phyloP scores from a whole-genome alignment of 1,139 yeast genomes.

The Taphrina wiesneri region DNA sequence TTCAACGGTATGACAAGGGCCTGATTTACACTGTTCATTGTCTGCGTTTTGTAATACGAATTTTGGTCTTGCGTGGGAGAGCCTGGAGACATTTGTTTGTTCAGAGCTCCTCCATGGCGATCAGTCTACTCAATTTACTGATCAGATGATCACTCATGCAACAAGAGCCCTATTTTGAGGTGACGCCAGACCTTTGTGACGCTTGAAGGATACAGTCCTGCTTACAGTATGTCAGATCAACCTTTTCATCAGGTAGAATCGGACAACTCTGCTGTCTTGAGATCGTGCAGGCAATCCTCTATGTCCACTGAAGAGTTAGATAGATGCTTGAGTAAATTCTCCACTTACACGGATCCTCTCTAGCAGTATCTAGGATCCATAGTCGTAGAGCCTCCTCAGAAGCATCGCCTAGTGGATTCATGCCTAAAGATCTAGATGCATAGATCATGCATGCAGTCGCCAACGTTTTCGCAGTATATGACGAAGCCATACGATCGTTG shows the following conservation, averaged over 20 bases:
- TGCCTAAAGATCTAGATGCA: not conserved
- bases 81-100: not conserved
- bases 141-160: not conserved
- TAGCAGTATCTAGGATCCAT: not conserved
- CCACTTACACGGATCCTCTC: constrained; percentile 7
- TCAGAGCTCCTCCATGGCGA: not conserved
- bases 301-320: not conserved
- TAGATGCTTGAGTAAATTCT: not conserved
- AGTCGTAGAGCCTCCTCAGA: not conserved
- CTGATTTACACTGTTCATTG: too few relatives aligned
- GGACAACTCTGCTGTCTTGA: not conserved
- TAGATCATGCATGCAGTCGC: constrained; percentile 16
- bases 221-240: too few relatives aligned
- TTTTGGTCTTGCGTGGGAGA: not conserved
- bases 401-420: not conserved
- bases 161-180: too few relatives aligned
- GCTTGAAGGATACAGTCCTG: too few relatives aligned
- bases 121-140: not conserved
- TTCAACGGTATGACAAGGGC: too few relatives aligned
- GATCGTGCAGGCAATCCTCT: not conserved
- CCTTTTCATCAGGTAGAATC: too few relatives aligned
- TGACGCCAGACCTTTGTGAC: too few relatives aligned
- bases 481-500: not conserved
- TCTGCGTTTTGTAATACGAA: too few relatives aligned
- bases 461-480: constrained; percentile 20